phyloP scores from a whole-genome alignment of 106 monocot genomes.

The Platanthera guangdongensis region DNA sequence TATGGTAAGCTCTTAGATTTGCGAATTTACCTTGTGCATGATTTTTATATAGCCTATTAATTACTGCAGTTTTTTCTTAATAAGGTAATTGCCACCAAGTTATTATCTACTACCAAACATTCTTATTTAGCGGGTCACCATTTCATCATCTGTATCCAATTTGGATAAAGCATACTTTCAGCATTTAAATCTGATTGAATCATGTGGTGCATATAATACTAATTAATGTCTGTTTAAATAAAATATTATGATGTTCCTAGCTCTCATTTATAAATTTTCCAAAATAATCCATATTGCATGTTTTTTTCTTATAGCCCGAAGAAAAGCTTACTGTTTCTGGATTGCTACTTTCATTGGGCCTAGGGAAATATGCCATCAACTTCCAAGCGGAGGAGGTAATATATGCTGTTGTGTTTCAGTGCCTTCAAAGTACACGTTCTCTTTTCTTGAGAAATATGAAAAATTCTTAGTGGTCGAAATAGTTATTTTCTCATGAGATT shows the following conservation, averaged over 20 bases:
- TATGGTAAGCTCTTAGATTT: conserved; percentile 21
- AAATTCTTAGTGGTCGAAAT: not conserved
- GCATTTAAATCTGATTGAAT: not conserved
- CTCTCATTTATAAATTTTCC: not conserved
- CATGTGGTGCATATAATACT: not conserved
- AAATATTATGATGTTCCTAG: not conserved
- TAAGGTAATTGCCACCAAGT: not conserved
- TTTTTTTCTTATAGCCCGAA: conserved; percentile 45
- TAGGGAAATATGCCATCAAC: conserved; percentile 75
- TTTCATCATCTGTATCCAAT: not conserved
- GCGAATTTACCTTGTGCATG: not conserved
- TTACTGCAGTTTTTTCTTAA: not conserved
- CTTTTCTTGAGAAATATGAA: not conserved
- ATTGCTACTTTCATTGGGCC: conserved; percentile 57
- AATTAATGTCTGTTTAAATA: not conserved
- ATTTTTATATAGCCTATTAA: not conserved
- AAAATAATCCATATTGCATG: not conserved
- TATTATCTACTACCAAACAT: not conserved
- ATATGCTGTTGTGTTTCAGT: not conserved
- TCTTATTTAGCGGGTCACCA: not conserved
- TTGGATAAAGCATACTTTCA: not conserved
- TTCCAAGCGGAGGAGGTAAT: conserved; percentile 97
- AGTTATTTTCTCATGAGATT: not conserved
- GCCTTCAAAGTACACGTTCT: not conserved
- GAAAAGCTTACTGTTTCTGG: conserved; percentile 49